These are phyloP conservation scores for Aspergillus japonicus DNA, from an alignment of 2,329 filamentous ascomycete genomes.

Conservation along the genomic window DNA sequence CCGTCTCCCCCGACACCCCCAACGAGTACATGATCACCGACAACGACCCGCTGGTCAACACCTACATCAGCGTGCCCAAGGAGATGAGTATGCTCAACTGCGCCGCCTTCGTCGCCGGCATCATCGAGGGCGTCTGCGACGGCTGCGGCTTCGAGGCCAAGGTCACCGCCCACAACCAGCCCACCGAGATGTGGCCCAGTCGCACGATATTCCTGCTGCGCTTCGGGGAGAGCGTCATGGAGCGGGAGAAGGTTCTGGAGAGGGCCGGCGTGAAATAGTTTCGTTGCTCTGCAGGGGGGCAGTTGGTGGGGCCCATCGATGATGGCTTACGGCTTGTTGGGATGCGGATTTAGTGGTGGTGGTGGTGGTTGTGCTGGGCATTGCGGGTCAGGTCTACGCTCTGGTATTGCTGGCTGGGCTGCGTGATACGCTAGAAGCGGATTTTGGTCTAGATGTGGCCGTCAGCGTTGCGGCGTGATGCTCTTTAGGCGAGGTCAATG, in stretches of 20 bases:
- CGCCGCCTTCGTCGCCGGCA: slow-evolving; percentile 89
- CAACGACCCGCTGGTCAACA: slow-evolving; percentile 94
- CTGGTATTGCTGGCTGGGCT: background rate
- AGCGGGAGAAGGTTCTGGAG: slow-evolving; percentile 80
- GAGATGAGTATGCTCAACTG: slow-evolving; percentile 98
- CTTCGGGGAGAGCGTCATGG: slow-evolving; percentile 86
- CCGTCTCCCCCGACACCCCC: slow-evolving; percentile 73
- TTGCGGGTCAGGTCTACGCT: background rate
- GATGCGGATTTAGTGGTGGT: background rate
- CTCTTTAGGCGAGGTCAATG: background rate
- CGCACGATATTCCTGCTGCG: slow-evolving; percentile 95
- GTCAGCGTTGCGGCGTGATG: background rate
- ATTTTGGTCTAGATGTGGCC: background rate
- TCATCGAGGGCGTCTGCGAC: slow-evolving; percentile 94
- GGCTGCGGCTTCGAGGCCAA: slow-evolving; percentile 84
- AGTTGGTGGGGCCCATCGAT: no score
- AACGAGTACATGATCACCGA: slow-evolving; percentile 99
- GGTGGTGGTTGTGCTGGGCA: background rate
- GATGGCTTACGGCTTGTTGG: background rate
- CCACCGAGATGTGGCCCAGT: slow-evolving; percentile 84
- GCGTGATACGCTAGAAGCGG: background rate
- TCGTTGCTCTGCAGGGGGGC: no score
- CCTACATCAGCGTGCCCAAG: slow-evolving; percentile 86
- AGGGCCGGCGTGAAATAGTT: slow-evolving; percentile 53
- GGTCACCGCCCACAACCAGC: slow-evolving; percentile 81